A percentile compares a stretch with the other conserved stretches of the same genome.
These are phyloP conservation scores for Scopulariopsis brevicaulis DNA, from an alignment of 2,329 filamentous ascomycete genomes.

Conservation along the genomic window DNA sequence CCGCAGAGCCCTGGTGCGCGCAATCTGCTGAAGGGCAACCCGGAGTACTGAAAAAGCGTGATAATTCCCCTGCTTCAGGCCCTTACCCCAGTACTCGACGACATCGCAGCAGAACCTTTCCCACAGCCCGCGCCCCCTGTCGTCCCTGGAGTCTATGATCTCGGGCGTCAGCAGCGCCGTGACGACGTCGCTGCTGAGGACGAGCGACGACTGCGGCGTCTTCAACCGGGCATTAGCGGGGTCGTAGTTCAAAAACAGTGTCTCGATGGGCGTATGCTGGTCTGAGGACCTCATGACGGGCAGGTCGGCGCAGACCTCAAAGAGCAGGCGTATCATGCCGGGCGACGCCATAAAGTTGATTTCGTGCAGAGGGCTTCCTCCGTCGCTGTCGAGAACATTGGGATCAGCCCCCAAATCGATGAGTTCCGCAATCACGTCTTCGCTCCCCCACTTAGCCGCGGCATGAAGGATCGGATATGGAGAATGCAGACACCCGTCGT, in stretches of 20 bases:
- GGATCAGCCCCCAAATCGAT: constrained; percentile 3
- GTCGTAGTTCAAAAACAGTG: constrained; percentile 4
- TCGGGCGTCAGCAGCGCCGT: not conserved
- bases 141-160: not conserved
- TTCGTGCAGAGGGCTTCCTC: constrained; percentile 4
- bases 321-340: constrained; percentile 1
- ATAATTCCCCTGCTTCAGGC: not conserved
- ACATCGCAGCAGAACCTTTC: constrained; percentile 1
- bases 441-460: constrained; percentile 5
- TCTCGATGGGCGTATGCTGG: constrained; percentile 2
- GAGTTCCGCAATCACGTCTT: constrained; percentile 2
- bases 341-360: constrained; percentile 5
- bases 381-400: not conserved
- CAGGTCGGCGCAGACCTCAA: not conserved
- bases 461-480: constrained; percentile 2
- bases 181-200: not conserved
- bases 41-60: not conserved
- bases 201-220: not conserved
- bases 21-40: not conserved
- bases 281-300: not conserved
- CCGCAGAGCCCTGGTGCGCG: not conserved
- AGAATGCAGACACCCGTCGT: not conserved
- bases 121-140: constrained; percentile 4
- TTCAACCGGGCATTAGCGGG: not conserved
- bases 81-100: not conserved